Evolutionary conservation across 768 basidiomycete genomes (phyloP).

Genomic region (Agaricus sinodeliciosus): DNA sequence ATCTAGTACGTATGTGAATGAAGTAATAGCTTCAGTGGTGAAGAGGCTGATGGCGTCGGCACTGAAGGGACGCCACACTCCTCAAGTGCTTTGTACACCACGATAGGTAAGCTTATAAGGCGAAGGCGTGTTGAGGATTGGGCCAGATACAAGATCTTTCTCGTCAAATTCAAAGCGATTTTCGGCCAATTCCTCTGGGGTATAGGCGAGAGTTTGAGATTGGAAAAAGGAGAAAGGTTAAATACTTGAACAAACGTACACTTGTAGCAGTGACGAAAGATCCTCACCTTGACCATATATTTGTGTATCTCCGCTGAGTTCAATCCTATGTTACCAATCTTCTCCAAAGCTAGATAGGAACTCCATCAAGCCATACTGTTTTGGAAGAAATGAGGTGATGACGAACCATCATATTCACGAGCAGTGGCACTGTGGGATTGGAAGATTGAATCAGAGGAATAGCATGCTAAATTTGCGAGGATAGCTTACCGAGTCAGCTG

Average conservation of each 20-base stretch:
- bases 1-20: conserved; percentile 6
- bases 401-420: conserved; percentile 13
- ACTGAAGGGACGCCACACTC: conserved; percentile 14
- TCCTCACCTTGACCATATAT: conserved; percentile 14
- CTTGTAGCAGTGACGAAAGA: background rate
- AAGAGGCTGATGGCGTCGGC: conserved; percentile 7
- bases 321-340: conserved; percentile 14
- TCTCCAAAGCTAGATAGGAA: conserved; percentile 10
- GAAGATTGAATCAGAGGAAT: background rate
- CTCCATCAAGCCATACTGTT: background rate
- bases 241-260: background rate
- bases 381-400: background rate
- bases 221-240: background rate
- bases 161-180: conserved; percentile 2
- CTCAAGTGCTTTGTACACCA: conserved; percentile 7
- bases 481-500: conserved; percentile 11
- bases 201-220: conserved; percentile 12
- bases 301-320: conserved; percentile 11
- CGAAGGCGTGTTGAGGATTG: conserved; percentile 13
- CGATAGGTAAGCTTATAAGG: conserved; percentile 1
- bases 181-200: background rate
- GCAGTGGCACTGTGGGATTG: conserved; percentile 11
- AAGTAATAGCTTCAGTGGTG: background rate
- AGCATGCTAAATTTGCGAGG: background rate
- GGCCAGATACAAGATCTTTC: conserved; percentile 12